Evolutionary conservation across 2,329 filamentous ascomycete species (phyloP), one percentile per base, ranked within the genome.

Genomic region (Immersiporthe knoxdaviesiana): DNA sequence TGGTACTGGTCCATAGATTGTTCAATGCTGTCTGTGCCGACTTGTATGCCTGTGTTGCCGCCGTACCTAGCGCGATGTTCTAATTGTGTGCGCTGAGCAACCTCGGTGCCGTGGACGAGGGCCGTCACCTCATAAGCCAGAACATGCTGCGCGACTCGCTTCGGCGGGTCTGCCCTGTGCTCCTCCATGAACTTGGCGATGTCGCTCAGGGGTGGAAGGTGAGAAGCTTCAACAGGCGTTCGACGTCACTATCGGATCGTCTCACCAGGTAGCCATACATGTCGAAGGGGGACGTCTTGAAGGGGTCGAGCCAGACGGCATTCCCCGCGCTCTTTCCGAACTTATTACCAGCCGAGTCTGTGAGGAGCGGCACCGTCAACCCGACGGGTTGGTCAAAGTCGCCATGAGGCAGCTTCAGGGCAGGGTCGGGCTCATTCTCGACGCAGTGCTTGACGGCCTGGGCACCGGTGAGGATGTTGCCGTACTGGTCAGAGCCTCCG

Each of bases 291-390:
- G 87, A 90, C 1, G 95, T 97, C 86, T 93, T 87, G 74, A 91
- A 89, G 66, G 85, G 84, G 78, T 97, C 93, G 3, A 99, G 86
- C 96, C 96, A 99, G 47, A 99, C 81, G 2, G 95, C 94, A 78
- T 98, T 98, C 35, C 94, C 95, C 1, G 93, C 92, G 72, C 91
- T 97, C 82, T 99, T 99, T 65, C 96, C 96, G 74, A 98, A 94
- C 79, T 99, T 99, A 77, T 88, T 89, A 24, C 96, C 96, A 0
- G 92, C 88, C 0, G 92, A 85, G 65, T 95, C 94, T 0, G 94
- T 97, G 50, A 99, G 83, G 1, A 99, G 87, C 0, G 96, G 96
- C 0, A 95, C 93, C 0, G 96, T 98, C 74, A 99, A 91, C 10
- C 96, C 96, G 71, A 95, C 87, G 0, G 94, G 93, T 21, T 85